Base-by-base conservation (phyloP, 2,329 filamentous ascomycete species). In the Hypoxylon sp. region DNA sequence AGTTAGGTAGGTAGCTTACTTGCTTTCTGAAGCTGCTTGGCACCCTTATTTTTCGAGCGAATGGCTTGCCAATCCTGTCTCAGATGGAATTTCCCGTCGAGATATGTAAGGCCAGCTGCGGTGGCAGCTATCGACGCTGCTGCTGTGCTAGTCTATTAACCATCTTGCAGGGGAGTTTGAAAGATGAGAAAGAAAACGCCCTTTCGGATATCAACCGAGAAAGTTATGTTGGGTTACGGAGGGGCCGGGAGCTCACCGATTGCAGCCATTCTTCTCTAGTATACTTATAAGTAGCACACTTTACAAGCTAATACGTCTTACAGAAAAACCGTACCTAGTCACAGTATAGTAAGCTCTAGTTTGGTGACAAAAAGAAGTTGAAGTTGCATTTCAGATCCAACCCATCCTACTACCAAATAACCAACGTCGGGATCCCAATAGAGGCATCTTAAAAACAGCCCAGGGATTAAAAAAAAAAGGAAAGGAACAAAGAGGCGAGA, bases 11-110 rank as follows among this genome's bases (percentile, higher is more conserved):
- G 23, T 63, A 45, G 36, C 78, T 67, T 78, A 89, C 87, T 75
- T 38, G 84, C 85, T 77, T 82, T 81, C 3, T 78, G 77, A 59
- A 85, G 84, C 2, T 81, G 78, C 56, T 84, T 83, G 56, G 81
- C 78, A 9, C 80, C 79, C 32, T 76, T 79, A 36, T 79, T 81
- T n/a, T 80, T 65, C 10, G 79, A 78, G 11, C 80, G 75, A n/a
- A 91, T 77, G 5, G 73, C 72, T 0, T 75, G 72, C 14, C 91
- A 69, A 76, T 94, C 92, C 73, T 91, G 87, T 45, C 79, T 77
- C 53, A 94, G 75, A 75, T 91, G 87, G 72, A 86, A 89, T 80
- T 91, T 93, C 59, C 88, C 92, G 74, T 94, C 87, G 48, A 92
- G 80, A 72, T 93, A 92, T 43, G 86, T 85, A 25, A 81, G 73